A percentile compares a stretch with the other conserved stretches of the same genome.
These are phyloP conservation scores for Pseudozyma pruni DNA, from an alignment of 1,284 basidiomycete species.

Conservation along the genomic window DNA sequence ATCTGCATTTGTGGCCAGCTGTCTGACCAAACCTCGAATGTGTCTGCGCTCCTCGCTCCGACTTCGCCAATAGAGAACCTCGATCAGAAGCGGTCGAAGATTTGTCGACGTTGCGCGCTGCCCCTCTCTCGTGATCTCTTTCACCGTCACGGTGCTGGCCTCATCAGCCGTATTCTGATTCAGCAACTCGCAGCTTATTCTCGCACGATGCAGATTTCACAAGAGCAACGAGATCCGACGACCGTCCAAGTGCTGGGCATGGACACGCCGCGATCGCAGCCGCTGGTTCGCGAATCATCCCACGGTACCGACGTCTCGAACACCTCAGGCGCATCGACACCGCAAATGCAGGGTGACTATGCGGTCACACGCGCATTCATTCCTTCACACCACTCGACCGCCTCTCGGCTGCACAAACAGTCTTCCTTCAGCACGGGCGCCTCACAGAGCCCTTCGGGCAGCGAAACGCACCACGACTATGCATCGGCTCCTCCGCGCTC, in stretches of 20 bases:
- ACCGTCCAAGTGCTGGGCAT: slow-evolving; percentile 43
- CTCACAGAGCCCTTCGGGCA: slow-evolving; percentile 28
- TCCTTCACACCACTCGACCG: slow-evolving; percentile 21
- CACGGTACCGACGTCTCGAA: slow-evolving; percentile 17
- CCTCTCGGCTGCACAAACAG: slow-evolving; percentile 27
- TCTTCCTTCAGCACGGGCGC: slow-evolving; percentile 38
- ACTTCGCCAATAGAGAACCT: too few species aligned
- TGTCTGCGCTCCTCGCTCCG: too few species aligned
- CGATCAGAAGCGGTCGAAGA: too few species aligned
- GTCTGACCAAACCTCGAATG: too few species aligned
- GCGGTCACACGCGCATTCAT: slow-evolving; percentile 26
- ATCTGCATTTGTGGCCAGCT: neutral
- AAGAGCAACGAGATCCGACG: slow-evolving; percentile 13
- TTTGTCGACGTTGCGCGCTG: too few species aligned
- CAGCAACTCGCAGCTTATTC: too few species aligned
- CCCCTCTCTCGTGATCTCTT: too few species aligned
- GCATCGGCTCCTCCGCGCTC: slow-evolving; percentile 16
- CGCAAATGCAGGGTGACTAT: slow-evolving; percentile 32
- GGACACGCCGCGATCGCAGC: slow-evolving; percentile 21
- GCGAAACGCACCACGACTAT: slow-evolving; percentile 41
- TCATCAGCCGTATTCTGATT: too few species aligned
- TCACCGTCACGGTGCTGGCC: too few species aligned
- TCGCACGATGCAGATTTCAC: slow-evolving; percentile 3
- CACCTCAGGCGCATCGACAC: slow-evolving; percentile 27
- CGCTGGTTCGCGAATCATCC: slow-evolving; percentile 31